These are phyloP conservation scores for Ceratopteris richardii DNA, from an alignment of 75 land plant genomes.

Conservation along the genomic window DNA sequence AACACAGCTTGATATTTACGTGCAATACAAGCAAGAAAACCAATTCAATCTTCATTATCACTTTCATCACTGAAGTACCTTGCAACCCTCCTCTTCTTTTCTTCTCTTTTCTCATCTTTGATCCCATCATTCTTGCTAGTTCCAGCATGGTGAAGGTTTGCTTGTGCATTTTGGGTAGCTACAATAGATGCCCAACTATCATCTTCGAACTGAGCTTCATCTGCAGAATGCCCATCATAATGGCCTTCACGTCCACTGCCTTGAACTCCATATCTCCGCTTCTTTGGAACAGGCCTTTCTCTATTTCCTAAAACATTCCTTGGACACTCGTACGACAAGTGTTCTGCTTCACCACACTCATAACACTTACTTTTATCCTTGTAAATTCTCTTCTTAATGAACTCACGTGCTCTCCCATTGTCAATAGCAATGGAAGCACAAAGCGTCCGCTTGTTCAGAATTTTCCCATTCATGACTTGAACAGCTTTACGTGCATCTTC, in stretches of 20 bases:
- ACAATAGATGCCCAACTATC: constrained; percentile 83
- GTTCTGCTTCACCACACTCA: constrained; percentile 90
- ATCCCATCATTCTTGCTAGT: constrained; percentile 16
- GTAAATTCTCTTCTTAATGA: constrained; percentile 68
- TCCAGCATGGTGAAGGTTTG: constrained; percentile 7
- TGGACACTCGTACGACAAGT: constrained; percentile 90
- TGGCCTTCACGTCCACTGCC: constrained; percentile 8
- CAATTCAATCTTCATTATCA: constrained; percentile 46
- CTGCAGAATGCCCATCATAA: neutral
- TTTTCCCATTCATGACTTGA: constrained; percentile 53
- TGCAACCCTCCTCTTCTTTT: constrained; percentile 30
- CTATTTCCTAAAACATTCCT: constrained; percentile 68
- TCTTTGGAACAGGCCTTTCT: constrained; percentile 56
- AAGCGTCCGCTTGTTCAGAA: constrained; percentile 66
- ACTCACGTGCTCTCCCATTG: constrained; percentile 89
- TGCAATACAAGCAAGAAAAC: too few relatives aligned
- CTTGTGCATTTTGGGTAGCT: constrained; percentile 19
- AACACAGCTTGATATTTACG: too few relatives aligned
- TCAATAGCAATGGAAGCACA: constrained; percentile 75
- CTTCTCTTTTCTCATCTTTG: constrained; percentile 5
- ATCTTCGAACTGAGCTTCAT: constrained; percentile 27
- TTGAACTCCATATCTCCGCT: constrained; percentile 19
- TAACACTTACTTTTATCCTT: constrained; percentile 94
- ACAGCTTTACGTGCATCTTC: constrained; percentile 69
- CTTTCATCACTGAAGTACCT: constrained; percentile 96